Evolutionary conservation across 805 yeast species (phyloP).

Genomic region (Kluyveromyces aestuarii): DNA sequence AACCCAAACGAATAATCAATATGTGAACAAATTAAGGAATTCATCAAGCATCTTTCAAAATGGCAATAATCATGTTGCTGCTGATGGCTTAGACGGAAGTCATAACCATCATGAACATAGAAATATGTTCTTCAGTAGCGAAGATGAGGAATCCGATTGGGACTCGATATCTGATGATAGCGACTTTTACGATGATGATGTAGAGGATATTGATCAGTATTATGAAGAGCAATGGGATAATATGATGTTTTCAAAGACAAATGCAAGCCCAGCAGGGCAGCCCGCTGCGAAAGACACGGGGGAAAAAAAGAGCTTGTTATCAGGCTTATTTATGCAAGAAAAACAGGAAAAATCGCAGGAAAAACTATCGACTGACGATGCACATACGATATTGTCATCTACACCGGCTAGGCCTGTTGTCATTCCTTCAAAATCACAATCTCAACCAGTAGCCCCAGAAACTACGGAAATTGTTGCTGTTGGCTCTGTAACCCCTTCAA

Average conservation of each 20-base stretch:
- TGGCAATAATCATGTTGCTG: slow-evolving; percentile 1
- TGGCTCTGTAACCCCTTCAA: slow-evolving; percentile 22
- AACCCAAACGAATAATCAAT: neutral
- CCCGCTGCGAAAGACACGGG: slow-evolving; percentile 9
- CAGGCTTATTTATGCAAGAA: slow-evolving; percentile 23
- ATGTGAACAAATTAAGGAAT: neutral
- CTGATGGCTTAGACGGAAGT: neutral
- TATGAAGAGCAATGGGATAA: slow-evolving; percentile 27
- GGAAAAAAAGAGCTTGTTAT: slow-evolving; percentile 21
- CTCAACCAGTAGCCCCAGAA: slow-evolving; percentile 4
- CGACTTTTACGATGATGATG: slow-evolving; percentile 16
- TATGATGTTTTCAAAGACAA: slow-evolving; percentile 16
- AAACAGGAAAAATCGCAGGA: slow-evolving; percentile 1
- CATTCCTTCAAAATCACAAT: neutral
- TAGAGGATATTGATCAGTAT: slow-evolving; percentile 25
- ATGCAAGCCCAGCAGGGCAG: slow-evolving; percentile 1
- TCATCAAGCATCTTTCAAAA: neutral
- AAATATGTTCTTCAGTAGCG: slow-evolving; percentile 25
- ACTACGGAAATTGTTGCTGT: slow-evolving; percentile 16
- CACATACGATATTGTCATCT: neutral
- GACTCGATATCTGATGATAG: slow-evolving; percentile 22
- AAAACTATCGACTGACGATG: neutral
- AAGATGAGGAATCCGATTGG: slow-evolving; percentile 29
- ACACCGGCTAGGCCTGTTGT: neutral
- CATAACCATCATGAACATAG: slow-evolving; percentile 6